Conservation (phyloP, 73 alveolate genomes). For the Paramecium pentaurelia region DNA sequence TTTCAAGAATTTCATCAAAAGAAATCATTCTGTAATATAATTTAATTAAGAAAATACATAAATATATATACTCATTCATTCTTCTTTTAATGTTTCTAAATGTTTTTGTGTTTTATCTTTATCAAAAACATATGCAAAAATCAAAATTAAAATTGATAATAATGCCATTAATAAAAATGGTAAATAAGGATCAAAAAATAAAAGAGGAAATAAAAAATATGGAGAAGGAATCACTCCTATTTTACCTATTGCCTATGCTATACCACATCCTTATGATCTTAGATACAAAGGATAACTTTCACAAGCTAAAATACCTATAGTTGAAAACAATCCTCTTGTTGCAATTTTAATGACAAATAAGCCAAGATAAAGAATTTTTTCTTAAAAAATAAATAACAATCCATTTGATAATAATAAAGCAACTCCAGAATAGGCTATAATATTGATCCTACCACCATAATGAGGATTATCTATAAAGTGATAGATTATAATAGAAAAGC, state of each 20-base stretch:
- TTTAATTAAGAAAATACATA: background rate
- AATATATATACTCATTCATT: background rate
- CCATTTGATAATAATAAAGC: background rate
- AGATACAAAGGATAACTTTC: slow-evolving; percentile 2
- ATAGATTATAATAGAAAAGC: background rate
- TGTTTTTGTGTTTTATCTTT: background rate
- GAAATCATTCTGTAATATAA: background rate
- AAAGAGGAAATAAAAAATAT: background rate
- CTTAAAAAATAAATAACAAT: background rate
- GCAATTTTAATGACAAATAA: background rate
- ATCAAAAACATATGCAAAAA: background rate
- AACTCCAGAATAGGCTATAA: background rate
- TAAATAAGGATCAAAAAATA: background rate
- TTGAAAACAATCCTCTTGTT: slow-evolving; percentile 28
- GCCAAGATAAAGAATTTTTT: background rate
- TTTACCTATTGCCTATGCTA: slow-evolving; percentile 20
- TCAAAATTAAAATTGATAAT: background rate
- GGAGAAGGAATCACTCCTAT: background rate
- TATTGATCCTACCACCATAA: background rate
- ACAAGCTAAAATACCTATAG: background rate
- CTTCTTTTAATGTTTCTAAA: background rate
- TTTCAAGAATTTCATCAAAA: background rate
- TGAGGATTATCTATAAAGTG: background rate
- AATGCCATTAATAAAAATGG: slow-evolving; percentile 13
- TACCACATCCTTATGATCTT: background rate